Conservation (phyloP, 192 early-diverging fungal genomes). For the Backusella macrospora region DNA sequence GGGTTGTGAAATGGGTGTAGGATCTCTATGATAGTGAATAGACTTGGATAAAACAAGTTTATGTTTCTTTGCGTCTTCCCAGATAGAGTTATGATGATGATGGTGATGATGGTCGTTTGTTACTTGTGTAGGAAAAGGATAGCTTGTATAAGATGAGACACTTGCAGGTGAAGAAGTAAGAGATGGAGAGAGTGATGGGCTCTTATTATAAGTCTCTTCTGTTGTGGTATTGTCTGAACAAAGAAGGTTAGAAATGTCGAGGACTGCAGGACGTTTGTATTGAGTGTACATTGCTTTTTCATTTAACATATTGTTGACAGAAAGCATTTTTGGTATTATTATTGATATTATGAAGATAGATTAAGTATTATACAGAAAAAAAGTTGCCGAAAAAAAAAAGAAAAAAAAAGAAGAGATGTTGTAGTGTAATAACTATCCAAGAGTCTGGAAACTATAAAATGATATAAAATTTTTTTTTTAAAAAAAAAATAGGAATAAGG, state of each 20-base stretch:
- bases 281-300: constrained; percentile 8
- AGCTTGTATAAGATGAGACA: constrained; percentile 26
- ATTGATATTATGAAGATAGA: background rate
- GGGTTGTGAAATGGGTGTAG: constrained; percentile 11
- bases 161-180: constrained; percentile 31
- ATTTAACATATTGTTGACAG: constrained; percentile 25
- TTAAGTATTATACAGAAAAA: background rate
- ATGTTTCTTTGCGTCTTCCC: constrained; percentile 12
- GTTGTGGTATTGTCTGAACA: constrained; percentile 11
- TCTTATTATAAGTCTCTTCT: constrained; percentile 12
- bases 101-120: background rate
- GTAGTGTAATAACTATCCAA: background rate
- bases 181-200: constrained; percentile 28
- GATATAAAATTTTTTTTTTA: background rate
- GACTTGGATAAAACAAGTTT: background rate
- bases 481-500: background rate
- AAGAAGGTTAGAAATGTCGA: constrained; percentile 39
- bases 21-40: background rate
- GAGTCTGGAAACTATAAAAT: background rate
- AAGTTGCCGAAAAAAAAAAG: background rate
- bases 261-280: constrained; percentile 29
- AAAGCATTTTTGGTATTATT: constrained; percentile 17
- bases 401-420: background rate
- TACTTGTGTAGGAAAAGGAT: constrained; percentile 19
- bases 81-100: background rate